Evolutionary conservation across 2,329 filamentous ascomycete species (phyloP), one percentile per base, ranked within the genome.

Genomic region (Elsinoe arachidis): DNA sequence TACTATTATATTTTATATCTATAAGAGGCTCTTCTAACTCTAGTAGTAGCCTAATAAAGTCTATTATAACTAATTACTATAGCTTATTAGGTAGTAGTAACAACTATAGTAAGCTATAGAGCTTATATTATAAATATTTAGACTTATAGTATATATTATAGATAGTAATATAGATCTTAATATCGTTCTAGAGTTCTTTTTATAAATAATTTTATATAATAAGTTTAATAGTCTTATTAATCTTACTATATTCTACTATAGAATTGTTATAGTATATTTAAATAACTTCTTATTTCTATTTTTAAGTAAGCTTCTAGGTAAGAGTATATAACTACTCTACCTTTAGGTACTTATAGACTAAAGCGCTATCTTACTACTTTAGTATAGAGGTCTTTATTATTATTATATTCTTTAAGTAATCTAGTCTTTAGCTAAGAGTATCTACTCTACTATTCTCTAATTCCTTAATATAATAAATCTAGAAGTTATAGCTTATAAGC

Each of bases 131-230:
- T 37, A 38, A 37, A 15, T 38, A 10, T 9, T 54, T 54, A 21
- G 26, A 38, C 23, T 54, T 54, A 38, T 54, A 38, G 33, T 38
- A 54, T 37, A 54, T 35, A 21, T 54, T 10, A 17, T 35, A 54
- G 2, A 15, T 14, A 3, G 4, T 15, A 17, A 54, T 26, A 26
- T 26, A 26, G 3, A 26, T 26, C 6, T 26, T 26, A 26, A 26
- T 26, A 26, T 26, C 6, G 14, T 54, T 51, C 30, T 35, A 35
- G 49, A 35, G n/a, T 54, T 33, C 26, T 54, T 37, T 54, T n/a
- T 54, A 38, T 35, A 54, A 15, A 14, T 54, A 54, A 10, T 37
- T 54, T 37, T n/a, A n/a, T 54, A 54, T 54, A 19, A 38, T 38
- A 5, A 54, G 33, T 54, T 54, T 15, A 3, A 38, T 54, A 15